phyloP scores from a whole-genome alignment of 192 early-diverging fungal species.

The Coemansia sp. region DNA sequence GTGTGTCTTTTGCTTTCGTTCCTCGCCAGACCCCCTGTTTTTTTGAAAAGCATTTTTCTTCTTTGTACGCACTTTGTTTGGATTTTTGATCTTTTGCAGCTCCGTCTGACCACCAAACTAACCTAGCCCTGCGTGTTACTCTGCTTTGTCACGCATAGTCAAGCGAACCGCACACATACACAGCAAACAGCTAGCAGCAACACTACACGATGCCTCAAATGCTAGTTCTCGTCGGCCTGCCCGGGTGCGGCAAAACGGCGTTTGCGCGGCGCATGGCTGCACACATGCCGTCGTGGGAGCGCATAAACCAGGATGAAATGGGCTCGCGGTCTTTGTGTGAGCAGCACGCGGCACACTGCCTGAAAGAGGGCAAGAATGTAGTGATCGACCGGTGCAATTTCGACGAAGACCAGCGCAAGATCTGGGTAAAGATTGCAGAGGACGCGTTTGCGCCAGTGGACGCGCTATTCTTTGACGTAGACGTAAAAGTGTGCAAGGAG shows the following conservation, averaged over 20 bases:
- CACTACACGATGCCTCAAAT: conserved; percentile 54
- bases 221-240: conserved; percentile 72
- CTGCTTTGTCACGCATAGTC: background rate
- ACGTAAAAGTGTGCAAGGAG: conserved; percentile 61
- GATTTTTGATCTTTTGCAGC: background rate
- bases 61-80: conserved; percentile 5
- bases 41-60: conserved; percentile 14
- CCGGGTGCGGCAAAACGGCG: conserved; percentile 74
- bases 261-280: conserved; percentile 58
- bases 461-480: conserved; percentile 69
- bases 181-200: background rate
- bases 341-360: conserved; percentile 47
- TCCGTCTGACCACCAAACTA: background rate
- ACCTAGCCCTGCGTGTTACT: background rate
- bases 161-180: conserved; percentile 3
- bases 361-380: conserved; percentile 62
- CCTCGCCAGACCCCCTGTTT: conserved; percentile 5
- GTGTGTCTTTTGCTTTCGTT: background rate
- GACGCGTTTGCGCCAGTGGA: conserved; percentile 60
- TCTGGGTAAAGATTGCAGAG: conserved; percentile 68
- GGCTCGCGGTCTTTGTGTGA: conserved; percentile 68
- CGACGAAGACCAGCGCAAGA: conserved; percentile 69
- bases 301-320: conserved; percentile 77
- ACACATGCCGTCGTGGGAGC: conserved; percentile 57
- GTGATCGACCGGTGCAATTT: conserved; percentile 81